Base-by-base conservation (phyloP, 2,329 filamentous ascomycete genomes). In the Fusarium graminum region DNA sequence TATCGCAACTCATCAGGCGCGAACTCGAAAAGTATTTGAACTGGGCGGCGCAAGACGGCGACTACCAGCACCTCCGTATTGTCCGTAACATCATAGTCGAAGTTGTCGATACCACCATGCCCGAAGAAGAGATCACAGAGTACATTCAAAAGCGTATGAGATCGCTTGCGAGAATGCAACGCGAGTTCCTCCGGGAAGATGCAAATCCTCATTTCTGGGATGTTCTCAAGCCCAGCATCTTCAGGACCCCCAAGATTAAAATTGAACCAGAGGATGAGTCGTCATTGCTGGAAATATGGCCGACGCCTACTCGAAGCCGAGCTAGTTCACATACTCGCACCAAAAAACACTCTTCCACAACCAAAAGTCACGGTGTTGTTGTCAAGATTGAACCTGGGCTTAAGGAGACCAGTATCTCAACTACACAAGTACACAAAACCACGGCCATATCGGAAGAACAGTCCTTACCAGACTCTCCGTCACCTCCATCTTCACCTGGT, bases 11-110 rank as follows among this genome's bases (percentile, higher is more conserved):
- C 26, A 77, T 82, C 49, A 77, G 77, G 44, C 76, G 71, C 44
- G 72, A 74, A 14, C 55, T 82, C 2, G 73, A 75, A 26, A 70
- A 68, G 36, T 81, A 78, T 49, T 47, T 79, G n/a, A 71, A 63
- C 19, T 82, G 80, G 80, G 78, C 80, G 1, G 76, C 78, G n/a
- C 72, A 76, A 14, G 80, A 82, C 34, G 80, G 78, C 17, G 74
- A 73, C 25, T 81, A 78, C 63, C 62, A 66, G 8, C 64, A 75
- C 38, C 69, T 78, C 4, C 69, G 74, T 3, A 72, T 75, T 29
- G 71, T 80, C 4, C 79, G 80, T 13, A 82, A 82, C 57, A 71
- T 81, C 32, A 63, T 79, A 26, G 73, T 75, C 25, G 78, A 79
- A 46, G 64, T 78, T 6, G 67, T 82, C 39, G 74, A 81, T 45